Conservation (phyloP, 805 yeast genomes). For the Kurtzmaniella fragi region DNA sequence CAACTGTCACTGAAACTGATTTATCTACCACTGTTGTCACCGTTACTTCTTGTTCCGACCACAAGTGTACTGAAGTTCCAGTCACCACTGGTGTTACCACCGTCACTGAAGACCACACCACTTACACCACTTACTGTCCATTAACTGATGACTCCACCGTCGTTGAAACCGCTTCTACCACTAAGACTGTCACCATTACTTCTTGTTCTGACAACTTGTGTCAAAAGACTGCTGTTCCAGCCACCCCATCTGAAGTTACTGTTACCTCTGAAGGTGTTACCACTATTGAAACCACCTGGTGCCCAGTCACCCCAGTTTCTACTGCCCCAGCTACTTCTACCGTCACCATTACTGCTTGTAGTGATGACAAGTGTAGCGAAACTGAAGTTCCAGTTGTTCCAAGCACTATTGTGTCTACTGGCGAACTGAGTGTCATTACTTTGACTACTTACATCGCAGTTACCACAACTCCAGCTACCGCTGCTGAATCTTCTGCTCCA, state of each 20-base stretch:
- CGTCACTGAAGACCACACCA: slow-evolving; percentile 21
- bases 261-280: slow-evolving; percentile 14
- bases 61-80: slow-evolving; percentile 19
- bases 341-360: slow-evolving; percentile 4
- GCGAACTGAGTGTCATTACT: slow-evolving; percentile 2
- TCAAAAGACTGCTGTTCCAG: slow-evolving; percentile 8
- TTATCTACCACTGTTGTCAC: slow-evolving; percentile 17
- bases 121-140: slow-evolving; percentile 39
- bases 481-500: slow-evolving; percentile 5
- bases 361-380: slow-evolving; percentile 4
- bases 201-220: slow-evolving; percentile 19
- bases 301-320: slow-evolving; percentile 14
- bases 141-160: slow-evolving; percentile 14
- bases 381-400: slow-evolving; percentile 11
- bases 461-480: background rate
- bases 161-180: slow-evolving; percentile 9
- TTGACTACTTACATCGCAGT: background rate
- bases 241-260: slow-evolving; percentile 9
- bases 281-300: slow-evolving; percentile 14
- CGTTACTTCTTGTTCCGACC: slow-evolving; percentile 23
- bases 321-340: slow-evolving; percentile 10
- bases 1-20: slow-evolving; percentile 16
- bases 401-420: slow-evolving; percentile 8
- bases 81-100: slow-evolving; percentile 23
- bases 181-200: slow-evolving; percentile 7